A percentile compares a stretch with the other conserved stretches of the same genome.
Conservation (phyloP, 345 rosid species). For the Salix viminalis region DNA sequence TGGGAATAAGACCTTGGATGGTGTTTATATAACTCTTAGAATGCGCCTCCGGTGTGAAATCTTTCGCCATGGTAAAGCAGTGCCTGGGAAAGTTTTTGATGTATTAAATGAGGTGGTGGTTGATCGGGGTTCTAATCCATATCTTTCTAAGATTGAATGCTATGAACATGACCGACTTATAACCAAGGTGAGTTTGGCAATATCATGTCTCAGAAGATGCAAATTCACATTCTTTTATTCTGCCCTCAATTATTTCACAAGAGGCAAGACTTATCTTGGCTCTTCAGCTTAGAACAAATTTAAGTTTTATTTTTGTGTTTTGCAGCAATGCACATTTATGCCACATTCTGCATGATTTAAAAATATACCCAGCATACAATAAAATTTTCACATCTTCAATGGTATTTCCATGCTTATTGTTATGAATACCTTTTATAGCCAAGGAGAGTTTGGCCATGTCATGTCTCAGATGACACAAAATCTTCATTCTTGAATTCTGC, state of each 20-base stretch:
- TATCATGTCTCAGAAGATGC: neutral
- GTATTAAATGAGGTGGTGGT: conserved; percentile 87
- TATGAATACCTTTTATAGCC: conserved; percentile 1
- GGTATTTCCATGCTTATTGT: conserved; percentile 5
- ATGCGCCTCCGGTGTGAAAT: conserved; percentile 92
- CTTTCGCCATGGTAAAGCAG: conserved; percentile 78
- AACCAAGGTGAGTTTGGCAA: conserved; percentile 57
- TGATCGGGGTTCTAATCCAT: conserved; percentile 98
- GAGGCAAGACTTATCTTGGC: conserved; percentile 4
- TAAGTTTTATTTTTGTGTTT: neutral
- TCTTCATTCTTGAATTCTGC: no score
- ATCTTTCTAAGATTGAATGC: conserved; percentile 95
- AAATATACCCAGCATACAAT: neutral
- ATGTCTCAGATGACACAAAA: no score
- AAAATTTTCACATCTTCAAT: neutral
- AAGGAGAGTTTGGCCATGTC: no score
- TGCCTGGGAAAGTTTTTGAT: conserved; percentile 95
- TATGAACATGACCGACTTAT: conserved; percentile 92
- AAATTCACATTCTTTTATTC: neutral
- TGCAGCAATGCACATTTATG: neutral
- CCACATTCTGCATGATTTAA: conserved; percentile 7
- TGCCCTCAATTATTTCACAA: neutral
- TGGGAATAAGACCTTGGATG: conserved; percentile 78
- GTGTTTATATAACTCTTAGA: conserved; percentile 93
- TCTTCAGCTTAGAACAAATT: neutral